Evolutionary conservation across 768 basidiomycete genomes (phyloP).

Genomic region (Xerocomellus dryophilus): DNA sequence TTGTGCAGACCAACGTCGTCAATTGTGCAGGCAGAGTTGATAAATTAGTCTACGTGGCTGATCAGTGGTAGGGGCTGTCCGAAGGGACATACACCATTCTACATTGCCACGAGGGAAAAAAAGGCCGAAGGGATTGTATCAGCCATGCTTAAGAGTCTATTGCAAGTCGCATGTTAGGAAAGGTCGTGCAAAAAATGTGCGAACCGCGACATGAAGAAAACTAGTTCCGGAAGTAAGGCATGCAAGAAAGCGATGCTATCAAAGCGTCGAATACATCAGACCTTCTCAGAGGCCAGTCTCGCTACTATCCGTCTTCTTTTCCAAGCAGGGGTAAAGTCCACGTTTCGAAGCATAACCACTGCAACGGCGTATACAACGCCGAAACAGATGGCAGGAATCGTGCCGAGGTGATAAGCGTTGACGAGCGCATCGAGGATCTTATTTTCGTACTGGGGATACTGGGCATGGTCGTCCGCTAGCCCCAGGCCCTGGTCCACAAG

Average conservation of each 20-base stretch:
- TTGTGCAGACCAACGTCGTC: background rate
- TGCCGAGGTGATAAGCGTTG: conserved; percentile 35
- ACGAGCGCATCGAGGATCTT: conserved; percentile 33
- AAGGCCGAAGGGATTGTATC: background rate
- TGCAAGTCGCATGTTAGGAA: conserved; percentile 1
- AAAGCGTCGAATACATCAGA: conserved; percentile 17
- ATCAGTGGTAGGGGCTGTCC: conserved; percentile 1
- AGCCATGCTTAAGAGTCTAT: conserved; percentile 11
- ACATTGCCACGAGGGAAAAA: background rate
- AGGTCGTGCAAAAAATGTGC: background rate
- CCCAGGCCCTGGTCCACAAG: conserved; percentile 32
- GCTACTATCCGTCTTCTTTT: conserved; percentile 31
- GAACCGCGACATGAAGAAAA: background rate
- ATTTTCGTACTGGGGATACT: conserved; percentile 34
- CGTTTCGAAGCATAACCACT: conserved; percentile 30
- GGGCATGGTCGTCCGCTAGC: conserved; percentile 29
- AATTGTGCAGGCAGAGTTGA: conserved; percentile 4
- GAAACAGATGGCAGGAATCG: conserved; percentile 33
- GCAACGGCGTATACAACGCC: conserved; percentile 32
- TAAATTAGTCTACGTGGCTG: conserved; percentile 23
- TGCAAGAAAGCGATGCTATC: conserved; percentile 18
- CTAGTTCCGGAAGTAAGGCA: conserved; percentile 21
- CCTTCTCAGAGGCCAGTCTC: conserved; percentile 20
- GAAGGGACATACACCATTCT: background rate
- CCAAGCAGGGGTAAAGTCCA: conserved; percentile 34